phyloP scores from a whole-genome alignment of 108 stramenopile genomes.

The Cyclostephanos invisitatus region DNA sequence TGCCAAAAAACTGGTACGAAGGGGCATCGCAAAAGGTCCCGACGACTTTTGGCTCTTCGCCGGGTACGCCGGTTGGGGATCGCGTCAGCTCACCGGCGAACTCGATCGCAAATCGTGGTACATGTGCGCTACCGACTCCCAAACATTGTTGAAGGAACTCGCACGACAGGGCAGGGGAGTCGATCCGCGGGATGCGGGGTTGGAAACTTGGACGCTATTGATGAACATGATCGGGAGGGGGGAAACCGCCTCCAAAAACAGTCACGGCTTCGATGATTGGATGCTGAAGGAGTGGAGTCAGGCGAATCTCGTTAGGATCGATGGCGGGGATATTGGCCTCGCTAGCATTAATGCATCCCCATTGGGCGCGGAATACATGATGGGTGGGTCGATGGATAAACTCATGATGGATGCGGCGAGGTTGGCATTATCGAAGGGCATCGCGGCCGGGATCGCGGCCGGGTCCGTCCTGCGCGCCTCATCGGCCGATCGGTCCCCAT shows the following conservation, averaged over 20 bases:
- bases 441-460: conserved; percentile 34
- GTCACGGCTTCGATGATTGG: conserved; percentile 68
- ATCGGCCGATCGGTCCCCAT: conserved; percentile 60
- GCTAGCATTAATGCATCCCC: conserved; percentile 15
- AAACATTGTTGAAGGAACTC: conserved; percentile 66
- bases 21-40: conserved; percentile 43
- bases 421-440: conserved; percentile 11
- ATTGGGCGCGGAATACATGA: background rate
- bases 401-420: conserved; percentile 30
- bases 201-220: conserved; percentile 66
- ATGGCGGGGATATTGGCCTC: conserved; percentile 25
- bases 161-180: conserved; percentile 50
- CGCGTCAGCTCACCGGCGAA: conserved; percentile 66
- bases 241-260: conserved; percentile 48
- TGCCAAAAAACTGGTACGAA: conserved; percentile 65
- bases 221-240: conserved; percentile 72
- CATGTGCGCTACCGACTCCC: conserved; percentile 82
- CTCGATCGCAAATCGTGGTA: conserved; percentile 81
- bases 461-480: conserved; percentile 67
- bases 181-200: conserved; percentile 65
- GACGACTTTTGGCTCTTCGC: conserved; percentile 71
- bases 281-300: conserved; percentile 84
- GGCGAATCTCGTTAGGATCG: conserved; percentile 54
- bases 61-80: conserved; percentile 68
- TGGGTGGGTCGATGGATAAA: conserved; percentile 27